Evolutionary conservation across 2,329 filamentous ascomycete genomes (phyloP), one percentile per base, ranked within the genome.

Genomic region (Phaeoacremonium minimum): DNA sequence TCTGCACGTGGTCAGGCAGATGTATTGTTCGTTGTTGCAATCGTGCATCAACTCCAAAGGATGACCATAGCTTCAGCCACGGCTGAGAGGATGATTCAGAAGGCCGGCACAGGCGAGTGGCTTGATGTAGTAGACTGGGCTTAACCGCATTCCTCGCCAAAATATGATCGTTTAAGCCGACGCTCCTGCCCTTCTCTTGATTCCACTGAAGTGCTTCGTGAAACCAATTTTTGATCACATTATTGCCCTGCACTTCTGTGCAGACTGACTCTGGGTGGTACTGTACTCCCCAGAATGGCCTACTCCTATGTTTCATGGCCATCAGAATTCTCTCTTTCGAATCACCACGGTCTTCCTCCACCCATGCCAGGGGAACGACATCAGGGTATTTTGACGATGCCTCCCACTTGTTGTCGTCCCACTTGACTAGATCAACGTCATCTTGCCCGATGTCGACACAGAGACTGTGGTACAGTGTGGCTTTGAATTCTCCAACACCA

Each of bases 181-280:
- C 15, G 9, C 36, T 33, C 36, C 42, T 47, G 33, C 52, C 44
- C 4, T 46, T 47, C 12, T 41, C 39, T 19, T 61, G 50, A 33
- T 82, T 85, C 77, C 84, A 89, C 29, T 59, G 55, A 37, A 70
- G 61, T 1, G 81, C 80, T 51, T 78, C 69, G 5, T 58, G 53
- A 72, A 89, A 93, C 87, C 89, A 95, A 50, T 86, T 87, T 34
- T 60, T 60, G 22, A 95, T 68, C 17, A 95, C 68, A 12, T 66
- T 63, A 15, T 72, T 75, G 2, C 85, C 82, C 41, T 75, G 73
- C 4, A 69, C 62, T 28, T 87, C 85, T 4, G 89, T 94, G 56
- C 88, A 95, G 12, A 88, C 77, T 0, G 87, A 95, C 58, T 96
- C 89, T 0, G 89, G 89, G 52, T 95, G 89, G 50, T 93, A 95